Evolutionary conservation across 768 basidiomycete genomes (phyloP).

Genomic region (Lentinus tigrinus): DNA sequence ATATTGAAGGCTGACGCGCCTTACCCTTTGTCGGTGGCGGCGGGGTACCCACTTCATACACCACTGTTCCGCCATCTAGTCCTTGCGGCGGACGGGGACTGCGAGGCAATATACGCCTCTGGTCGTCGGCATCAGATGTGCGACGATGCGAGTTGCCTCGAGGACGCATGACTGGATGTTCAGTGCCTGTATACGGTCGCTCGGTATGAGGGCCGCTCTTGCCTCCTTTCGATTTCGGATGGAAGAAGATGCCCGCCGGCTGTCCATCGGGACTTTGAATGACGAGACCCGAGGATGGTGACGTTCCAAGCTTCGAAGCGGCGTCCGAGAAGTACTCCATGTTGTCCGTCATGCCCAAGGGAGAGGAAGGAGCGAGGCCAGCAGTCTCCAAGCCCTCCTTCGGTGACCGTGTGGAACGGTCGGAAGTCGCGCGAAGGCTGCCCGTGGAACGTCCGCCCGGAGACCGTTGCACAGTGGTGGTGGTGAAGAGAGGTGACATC

Average conservation of each 20-base stretch:
- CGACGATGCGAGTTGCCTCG: conserved; percentile 17
- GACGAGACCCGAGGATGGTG: conserved; percentile 82
- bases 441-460: conserved; percentile 46
- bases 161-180: conserved; percentile 1
- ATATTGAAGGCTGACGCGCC: conserved; percentile 4
- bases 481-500: conserved; percentile 44
- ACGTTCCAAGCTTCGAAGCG: conserved; percentile 67
- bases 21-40: conserved; percentile 11
- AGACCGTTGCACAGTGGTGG: conserved; percentile 36
- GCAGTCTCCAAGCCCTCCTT: conserved; percentile 42
- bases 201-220: conserved; percentile 19
- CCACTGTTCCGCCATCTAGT: not conserved
- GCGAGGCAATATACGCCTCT: conserved; percentile 1
- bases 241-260: conserved; percentile 94
- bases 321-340: conserved; percentile 75
- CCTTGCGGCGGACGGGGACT: conserved; percentile 8
- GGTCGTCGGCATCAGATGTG: conserved; percentile 15
- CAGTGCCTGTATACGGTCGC: not conserved
- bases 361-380: conserved; percentile 59
- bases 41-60: conserved; percentile 1
- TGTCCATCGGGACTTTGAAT: conserved; percentile 93
- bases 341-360: conserved; percentile 64
- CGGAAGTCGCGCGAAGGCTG: conserved; percentile 54
- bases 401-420: conserved; percentile 58
- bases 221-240: conserved; percentile 48